Base-by-base conservation (phyloP, 2,329 filamentous ascomycete genomes). In the Ophiostoma sp. region DNA sequence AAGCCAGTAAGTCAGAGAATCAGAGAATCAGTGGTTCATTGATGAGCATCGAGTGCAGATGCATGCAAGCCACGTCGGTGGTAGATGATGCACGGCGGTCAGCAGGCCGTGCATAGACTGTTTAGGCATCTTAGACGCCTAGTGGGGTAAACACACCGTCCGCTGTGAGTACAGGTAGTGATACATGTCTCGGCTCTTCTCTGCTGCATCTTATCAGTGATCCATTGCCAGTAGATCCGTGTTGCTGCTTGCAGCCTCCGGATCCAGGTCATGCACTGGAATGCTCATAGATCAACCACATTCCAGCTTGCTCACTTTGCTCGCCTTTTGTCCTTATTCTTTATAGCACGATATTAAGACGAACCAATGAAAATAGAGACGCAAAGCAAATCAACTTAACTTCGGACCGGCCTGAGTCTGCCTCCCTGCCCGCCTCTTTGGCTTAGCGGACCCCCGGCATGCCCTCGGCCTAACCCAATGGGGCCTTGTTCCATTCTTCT, bases 391-490 rank as follows among this genome's bases (percentile, higher is more conserved):
- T 27, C 27, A 27, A 27, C 2, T 27, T 27, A 1, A 27, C 27
- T 27, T 27, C 27, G 27, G 27, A 27, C 27, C 27, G 27, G n/a
- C 49, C 18, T 55, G 49, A 55, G 49, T 55, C 49, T 55, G 27
- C 27, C 49, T 11, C 49, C 49, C 18, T 8, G 42, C 42, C 7
- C 42, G 42, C 42, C 14, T 12, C 42, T 45, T 45, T 47, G 1
- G 64, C 55, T 68, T 64, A 52, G 64, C 45, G 55, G 64, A 58
- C 49, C 47, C 27, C 41, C 68, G 41, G 65, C 8, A 45, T 45
- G 58, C 12, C 38, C 47, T 38, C 16, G 18, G 4, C 27, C 65
- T 69, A 69, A 58, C 67, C 67, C 14, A 36, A 55, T 64, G 41
- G 67, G 64, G 58, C 55, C 8, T 5, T 38, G n/a, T 40, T 64